Base-by-base conservation (phyloP, 1,284 basidiomycete genomes). In the Fomitopsis palustris region DNA sequence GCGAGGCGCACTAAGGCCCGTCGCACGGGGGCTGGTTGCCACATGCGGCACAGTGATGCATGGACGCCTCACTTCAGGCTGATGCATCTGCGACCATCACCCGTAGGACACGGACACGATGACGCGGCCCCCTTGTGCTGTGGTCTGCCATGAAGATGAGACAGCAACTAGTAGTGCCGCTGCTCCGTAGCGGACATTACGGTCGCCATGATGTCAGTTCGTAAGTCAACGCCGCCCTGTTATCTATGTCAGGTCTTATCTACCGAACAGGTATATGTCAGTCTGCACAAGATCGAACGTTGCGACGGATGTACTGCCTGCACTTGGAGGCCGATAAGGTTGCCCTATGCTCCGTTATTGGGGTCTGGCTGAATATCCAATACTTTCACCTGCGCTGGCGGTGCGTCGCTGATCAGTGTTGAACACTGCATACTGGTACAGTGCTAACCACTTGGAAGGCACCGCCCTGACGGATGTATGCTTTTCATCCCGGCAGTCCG, bases 1-100 rank as follows among this genome's bases (percentile, higher is more conserved):
- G 58, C 58, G 47, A 59, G 53, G 58, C 58, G 31, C 17, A 21
- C 39, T 43, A 42, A 27, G 39, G 6, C 53, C 53, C 19, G 10
- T 41, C 12, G 27, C 27, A 39, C 38, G 53, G 53, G 29, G 17
- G 23, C 19, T 19, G 39, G 38, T 54, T 54, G 27, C 53, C 53
- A 27, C 53, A 54, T 39, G 19, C 37, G 25, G 53, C 38, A 23
- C 21, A 42, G 23, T 54, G 53, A 54, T 54, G 49, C 49, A 52
- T 19, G 31, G 31, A 35, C 31, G 49, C 16, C 49, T 54, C 53
- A 39, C 14, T 52, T 49, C 6, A 27, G 25, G 16, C 21, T 41
- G 53, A 54, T 54, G 49, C 4, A 52, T 31, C 21, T 52, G 53
- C 39, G 49, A 52, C 49, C 23, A 29, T 52, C 25, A 52, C 35